Percentiles rank a stretch among this genome's conserved stretches.
Evolutionary conservation across 106 monocot genomes (phyloP).

Genomic region (Posidonia australis): DNA sequence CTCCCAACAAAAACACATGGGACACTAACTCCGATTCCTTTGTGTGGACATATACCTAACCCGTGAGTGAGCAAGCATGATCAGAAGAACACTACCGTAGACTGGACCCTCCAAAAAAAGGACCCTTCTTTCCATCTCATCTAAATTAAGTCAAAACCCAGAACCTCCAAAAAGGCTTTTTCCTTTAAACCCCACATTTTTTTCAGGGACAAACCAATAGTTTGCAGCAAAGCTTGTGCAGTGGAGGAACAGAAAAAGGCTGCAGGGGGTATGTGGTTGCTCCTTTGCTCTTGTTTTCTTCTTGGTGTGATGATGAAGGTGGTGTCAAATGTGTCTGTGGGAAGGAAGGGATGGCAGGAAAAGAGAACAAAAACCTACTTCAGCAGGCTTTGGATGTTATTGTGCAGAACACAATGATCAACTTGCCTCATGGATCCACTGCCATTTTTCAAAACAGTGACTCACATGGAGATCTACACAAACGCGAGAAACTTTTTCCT

Average conservation of each 20-base stretch:
- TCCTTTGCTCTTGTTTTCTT: conserved; percentile 9
- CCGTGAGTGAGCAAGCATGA: too few species aligned
- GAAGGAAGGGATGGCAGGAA: conserved; percentile 16
- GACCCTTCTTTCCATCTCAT: neutral
- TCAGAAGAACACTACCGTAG: too few species aligned
- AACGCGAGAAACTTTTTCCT: too few species aligned
- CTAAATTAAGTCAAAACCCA: conserved; percentile 1
- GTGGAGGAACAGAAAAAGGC: neutral
- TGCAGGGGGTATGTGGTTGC: conserved; percentile 7
- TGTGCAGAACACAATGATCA: conserved; percentile 4
- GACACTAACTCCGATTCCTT: too few species aligned
- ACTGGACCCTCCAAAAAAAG: too few species aligned
- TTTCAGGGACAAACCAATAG: conserved; percentile 11
- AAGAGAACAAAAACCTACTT: conserved; percentile 6
- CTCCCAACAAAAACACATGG: too few species aligned
- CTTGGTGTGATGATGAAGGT: conserved; percentile 15
- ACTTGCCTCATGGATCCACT: neutral
- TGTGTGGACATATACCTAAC: too few species aligned
- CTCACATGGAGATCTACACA: too few species aligned
- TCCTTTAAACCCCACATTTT: neutral
- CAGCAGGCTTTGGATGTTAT: conserved; percentile 16
- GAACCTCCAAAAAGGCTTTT: neutral
- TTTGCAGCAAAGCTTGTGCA: conserved; percentile 8
- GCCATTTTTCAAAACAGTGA: neutral
- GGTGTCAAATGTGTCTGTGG: conserved; percentile 2